Evolutionary conservation across 345 rosid genomes (phyloP).

Genomic region (Microcos paniculata): DNA sequence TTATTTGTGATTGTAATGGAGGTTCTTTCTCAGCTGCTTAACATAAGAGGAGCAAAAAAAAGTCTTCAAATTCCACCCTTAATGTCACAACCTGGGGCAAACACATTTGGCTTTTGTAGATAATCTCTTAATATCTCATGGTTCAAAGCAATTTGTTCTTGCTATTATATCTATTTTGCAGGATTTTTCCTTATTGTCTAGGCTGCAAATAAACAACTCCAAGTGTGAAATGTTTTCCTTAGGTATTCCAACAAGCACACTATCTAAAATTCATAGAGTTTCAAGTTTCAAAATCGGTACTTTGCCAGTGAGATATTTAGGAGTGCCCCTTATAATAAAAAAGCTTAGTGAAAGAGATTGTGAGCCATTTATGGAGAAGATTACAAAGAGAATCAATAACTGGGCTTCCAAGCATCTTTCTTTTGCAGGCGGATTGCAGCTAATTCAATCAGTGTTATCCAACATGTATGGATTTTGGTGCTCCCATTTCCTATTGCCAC

Average conservation of each 20-base stretch:
- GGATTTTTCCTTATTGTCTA: too few species aligned
- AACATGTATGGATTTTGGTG: too few species aligned
- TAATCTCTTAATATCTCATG: too few species aligned
- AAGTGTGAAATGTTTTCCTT: not conserved
- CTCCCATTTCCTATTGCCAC: too few species aligned
- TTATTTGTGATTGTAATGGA: not conserved
- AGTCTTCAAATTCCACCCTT: not conserved
- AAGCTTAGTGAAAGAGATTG: not conserved
- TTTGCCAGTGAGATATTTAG: not conserved
- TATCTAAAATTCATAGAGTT: not conserved
- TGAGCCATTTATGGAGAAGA: not conserved
- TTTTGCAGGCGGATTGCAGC: not conserved
- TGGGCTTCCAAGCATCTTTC: not conserved
- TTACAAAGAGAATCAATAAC: not conserved
- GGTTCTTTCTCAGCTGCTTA: not conserved
- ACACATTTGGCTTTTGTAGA: too few species aligned
- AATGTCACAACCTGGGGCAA: not conserved
- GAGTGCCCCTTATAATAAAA: not conserved
- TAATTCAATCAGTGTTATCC: too few species aligned
- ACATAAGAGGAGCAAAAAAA: too few species aligned
- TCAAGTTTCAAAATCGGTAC: not conserved
- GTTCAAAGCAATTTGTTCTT: not conserved
- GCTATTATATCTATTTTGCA: too few species aligned
- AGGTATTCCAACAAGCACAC: not conserved
- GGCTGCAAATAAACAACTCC: too few species aligned